A percentile compares a stretch with the other conserved stretches of the same genome.
These are phyloP conservation scores for Peronosclerospora sorghi DNA, from an alignment of 352 stramenopile genomes.

Conservation along the genomic window DNA sequence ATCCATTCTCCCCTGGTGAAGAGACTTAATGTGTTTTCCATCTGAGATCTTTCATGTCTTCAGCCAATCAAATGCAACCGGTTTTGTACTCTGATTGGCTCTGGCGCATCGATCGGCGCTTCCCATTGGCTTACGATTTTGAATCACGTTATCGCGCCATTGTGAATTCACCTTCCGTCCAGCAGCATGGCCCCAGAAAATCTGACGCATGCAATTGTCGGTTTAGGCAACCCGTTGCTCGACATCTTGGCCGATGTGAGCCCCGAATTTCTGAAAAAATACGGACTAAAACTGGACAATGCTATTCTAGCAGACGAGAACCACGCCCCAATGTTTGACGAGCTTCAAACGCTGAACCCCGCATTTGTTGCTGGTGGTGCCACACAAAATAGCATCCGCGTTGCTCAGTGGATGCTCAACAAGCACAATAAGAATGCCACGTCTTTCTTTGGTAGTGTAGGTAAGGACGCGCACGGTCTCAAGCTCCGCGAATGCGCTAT, in stretches of 20 bases:
- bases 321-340: conserved; percentile 94
- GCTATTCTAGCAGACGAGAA: conserved; percentile 97
- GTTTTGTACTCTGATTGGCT: too few species aligned
- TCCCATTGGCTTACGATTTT: too few species aligned
- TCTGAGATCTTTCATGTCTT: too few species aligned
- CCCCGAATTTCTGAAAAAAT: conserved; percentile 93
- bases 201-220: conserved; percentile 80
- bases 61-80: conserved; percentile 15
- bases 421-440: conserved; percentile 72
- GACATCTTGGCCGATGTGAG: conserved; percentile 95
- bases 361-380: conserved; percentile 96
- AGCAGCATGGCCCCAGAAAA: conserved; percentile 8
- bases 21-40: too few species aligned
- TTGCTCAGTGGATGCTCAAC: conserved; percentile 99
- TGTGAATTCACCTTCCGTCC: too few species aligned
- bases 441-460: conserved; percentile 95
- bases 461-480: conserved; percentile 90
- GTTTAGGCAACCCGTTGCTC: conserved; percentile 97
- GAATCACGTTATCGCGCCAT: too few species aligned
- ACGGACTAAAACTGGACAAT: conserved; percentile 91
- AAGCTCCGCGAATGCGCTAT: conserved; percentile 89
- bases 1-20: too few species aligned
- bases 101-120: too few species aligned
- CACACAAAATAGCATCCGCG: conserved; percentile 98
- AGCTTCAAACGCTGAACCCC: conserved; percentile 87